Evolutionary conservation across 345 rosid species (phyloP).

Genomic region (Linum tenue): DNA sequence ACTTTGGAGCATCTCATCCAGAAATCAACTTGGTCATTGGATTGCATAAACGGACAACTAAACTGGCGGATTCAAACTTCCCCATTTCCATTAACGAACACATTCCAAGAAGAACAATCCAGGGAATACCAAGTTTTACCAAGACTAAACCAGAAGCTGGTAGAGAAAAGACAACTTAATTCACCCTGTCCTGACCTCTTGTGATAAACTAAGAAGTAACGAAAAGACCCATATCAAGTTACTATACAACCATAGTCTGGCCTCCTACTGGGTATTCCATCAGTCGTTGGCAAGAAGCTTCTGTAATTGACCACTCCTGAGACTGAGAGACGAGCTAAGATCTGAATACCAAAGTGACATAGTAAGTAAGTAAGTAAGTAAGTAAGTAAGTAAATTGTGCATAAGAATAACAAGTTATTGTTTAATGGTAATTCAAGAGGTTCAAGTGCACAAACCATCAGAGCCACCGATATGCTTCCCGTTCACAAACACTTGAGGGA

Average conservation of each 20-base stretch:
- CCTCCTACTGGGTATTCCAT: background rate
- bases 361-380: background rate
- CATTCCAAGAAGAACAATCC: background rate
- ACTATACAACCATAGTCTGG: background rate
- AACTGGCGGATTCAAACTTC: background rate
- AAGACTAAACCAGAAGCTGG: too few relatives aligned
- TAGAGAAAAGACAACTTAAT: too few relatives aligned
- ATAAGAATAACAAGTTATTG: background rate
- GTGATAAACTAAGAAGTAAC: too few relatives aligned
- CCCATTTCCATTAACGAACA: background rate
- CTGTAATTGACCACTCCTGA: conserved; percentile 36
- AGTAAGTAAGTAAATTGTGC: background rate
- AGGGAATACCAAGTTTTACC: background rate
- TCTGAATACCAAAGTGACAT: conserved; percentile 27
- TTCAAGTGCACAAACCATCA: conserved; percentile 16
- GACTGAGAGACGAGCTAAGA: conserved; percentile 31
- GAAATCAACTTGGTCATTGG: background rate
- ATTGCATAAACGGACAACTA: background rate
- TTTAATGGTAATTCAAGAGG: background rate
- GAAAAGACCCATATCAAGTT: too few relatives aligned
- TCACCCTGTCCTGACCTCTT: too few relatives aligned
- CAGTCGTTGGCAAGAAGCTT: background rate
- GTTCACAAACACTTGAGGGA: conserved; percentile 26
- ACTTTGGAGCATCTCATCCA: background rate
- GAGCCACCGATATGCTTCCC: conserved; percentile 29